These are phyloP conservation scores for Auricularia auricula-judae DNA, from an alignment of 768 basidiomycete species.

Conservation along the genomic window DNA sequence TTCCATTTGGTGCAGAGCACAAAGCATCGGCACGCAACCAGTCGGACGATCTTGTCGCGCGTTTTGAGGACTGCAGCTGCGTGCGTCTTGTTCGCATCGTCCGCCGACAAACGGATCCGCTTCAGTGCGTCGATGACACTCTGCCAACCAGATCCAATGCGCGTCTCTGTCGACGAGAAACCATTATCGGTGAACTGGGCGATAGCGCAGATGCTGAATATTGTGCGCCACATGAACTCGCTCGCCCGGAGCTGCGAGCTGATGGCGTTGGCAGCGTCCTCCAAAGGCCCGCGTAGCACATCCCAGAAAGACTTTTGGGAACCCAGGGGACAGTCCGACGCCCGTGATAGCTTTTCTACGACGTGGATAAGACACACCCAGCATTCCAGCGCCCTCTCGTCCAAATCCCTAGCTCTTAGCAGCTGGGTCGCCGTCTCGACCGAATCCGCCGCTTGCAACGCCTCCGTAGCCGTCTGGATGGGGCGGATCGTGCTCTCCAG, in stretches of 20 bases:
- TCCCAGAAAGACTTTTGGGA: slow-evolving; percentile 30
- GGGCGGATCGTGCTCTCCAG: slow-evolving; percentile 33
- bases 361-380: slow-evolving; percentile 70
- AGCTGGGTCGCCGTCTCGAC: slow-evolving; percentile 14
- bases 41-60: slow-evolving; percentile 60
- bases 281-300: slow-evolving; percentile 26
- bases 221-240: slow-evolving; percentile 62
- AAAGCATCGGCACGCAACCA: slow-evolving; percentile 63
- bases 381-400: slow-evolving; percentile 42
- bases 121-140: slow-evolving; percentile 47
- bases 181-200: slow-evolving; percentile 68
- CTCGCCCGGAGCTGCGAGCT: slow-evolving; percentile 33
- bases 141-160: slow-evolving; percentile 54
- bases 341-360: slow-evolving; percentile 18
- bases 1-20: slow-evolving; percentile 64
- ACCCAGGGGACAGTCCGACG: slow-evolving; percentile 12
- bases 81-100: slow-evolving; percentile 24
- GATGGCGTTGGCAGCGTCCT: slow-evolving; percentile 13
- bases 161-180: slow-evolving; percentile 24
- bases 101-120: slow-evolving; percentile 43
- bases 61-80: slow-evolving; percentile 31
- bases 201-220: slow-evolving; percentile 59
- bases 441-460: too few relatives aligned
- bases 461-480: slow-evolving; percentile 13
- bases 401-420: slow-evolving; percentile 17